Evolutionary conservation across 1,139 yeast species (phyloP).

Genomic region (Saccharomyces hybrid): DNA sequence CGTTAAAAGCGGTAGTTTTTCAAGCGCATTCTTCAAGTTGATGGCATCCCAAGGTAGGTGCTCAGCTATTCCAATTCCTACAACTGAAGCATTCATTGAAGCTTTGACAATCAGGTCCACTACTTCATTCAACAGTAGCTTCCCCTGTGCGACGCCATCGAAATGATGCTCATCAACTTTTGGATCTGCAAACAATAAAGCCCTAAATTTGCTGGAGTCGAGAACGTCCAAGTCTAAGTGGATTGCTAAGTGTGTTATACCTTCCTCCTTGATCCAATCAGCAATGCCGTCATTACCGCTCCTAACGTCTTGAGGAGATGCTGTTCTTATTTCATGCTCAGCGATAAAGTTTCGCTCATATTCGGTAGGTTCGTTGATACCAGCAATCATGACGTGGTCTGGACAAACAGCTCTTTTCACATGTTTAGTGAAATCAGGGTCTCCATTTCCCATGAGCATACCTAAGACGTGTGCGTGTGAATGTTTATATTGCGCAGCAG

Average conservation of each 20-base stretch:
- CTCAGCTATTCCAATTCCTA: conserved; percentile 2
- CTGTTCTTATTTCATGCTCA: not conserved
- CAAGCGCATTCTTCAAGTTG: conserved; percentile 1
- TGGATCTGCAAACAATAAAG: conserved; percentile 1
- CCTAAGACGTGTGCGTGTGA: not conserved
- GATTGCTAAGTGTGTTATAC: conserved; percentile 2
- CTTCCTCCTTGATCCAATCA: conserved; percentile 1
- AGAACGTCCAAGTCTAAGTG: conserved; percentile 2
- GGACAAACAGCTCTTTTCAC: not conserved
- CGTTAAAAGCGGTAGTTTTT: not conserved
- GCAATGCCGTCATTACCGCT: not conserved
- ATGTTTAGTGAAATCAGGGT: not conserved
- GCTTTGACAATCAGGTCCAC: not conserved
- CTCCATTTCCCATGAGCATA: conserved; percentile 2
- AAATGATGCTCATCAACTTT: not conserved
- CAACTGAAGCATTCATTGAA: not conserved
- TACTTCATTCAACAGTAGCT: not conserved
- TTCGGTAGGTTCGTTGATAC: conserved; percentile 1
- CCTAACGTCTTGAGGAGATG: not conserved
- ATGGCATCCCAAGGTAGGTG: conserved; percentile 2
- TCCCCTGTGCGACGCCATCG: not conserved
- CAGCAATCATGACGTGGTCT: conserved; percentile 2
- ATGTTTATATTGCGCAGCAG: not conserved
- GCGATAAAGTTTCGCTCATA: not conserved
- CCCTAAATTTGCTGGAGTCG: not conserved